Evolutionary conservation across 2,329 filamentous ascomycete genomes (phyloP), one percentile per base, ranked within the genome.

Genomic region (Chaetomium olivaceum): DNA sequence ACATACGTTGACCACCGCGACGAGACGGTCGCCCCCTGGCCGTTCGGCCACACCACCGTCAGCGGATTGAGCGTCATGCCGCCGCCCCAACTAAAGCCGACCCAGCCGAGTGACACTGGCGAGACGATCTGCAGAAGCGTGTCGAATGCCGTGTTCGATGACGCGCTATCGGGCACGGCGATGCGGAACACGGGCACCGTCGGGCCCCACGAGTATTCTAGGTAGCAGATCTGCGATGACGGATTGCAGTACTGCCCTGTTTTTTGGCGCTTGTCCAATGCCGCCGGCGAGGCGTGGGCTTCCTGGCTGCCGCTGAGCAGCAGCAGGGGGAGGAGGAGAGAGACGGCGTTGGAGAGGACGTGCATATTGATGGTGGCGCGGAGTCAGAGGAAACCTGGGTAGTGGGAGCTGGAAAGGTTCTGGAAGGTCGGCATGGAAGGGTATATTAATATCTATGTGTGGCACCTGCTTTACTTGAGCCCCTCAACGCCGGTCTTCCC

Each of bases 11-110:
- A 71, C 73, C 77, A 78, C 31, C 77, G 73, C 16, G 76, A 77
- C 0, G 75, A 76, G 14, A 78, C 77, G 0, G 76, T 74, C 8
- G 72, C 77, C 11, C 69, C 73, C 29, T 75, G 73, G 43, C 73
- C 76, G 67, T 77, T 77, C 9, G 76, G 72, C 77, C 77, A 79
- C 2, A 72, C 76, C 19, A 79, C 70, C 2, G 76, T 76, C 19
- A 79, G 71, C 23, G 77, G 77, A 29, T 77, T 77, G 46, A 74
- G 74, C 2, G 75, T 75, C 77, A 79, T 79, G n/a, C 74, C 73
- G 2, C 77, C 77, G 31, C 76, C 77, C 77, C 77, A 79, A 0
- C 76, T 70, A 43, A 79, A 75, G 5, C 77, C 77, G 1, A 74
- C 76, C 77, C 77, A 79, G 9, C 74, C 75, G 61, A 75, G 73